A percentile compares a stretch with the other conserved stretches of the same genome.
Evolutionary conservation across 257 asterid genomes (phyloP).

Genomic region (Solanum sitiens): DNA sequence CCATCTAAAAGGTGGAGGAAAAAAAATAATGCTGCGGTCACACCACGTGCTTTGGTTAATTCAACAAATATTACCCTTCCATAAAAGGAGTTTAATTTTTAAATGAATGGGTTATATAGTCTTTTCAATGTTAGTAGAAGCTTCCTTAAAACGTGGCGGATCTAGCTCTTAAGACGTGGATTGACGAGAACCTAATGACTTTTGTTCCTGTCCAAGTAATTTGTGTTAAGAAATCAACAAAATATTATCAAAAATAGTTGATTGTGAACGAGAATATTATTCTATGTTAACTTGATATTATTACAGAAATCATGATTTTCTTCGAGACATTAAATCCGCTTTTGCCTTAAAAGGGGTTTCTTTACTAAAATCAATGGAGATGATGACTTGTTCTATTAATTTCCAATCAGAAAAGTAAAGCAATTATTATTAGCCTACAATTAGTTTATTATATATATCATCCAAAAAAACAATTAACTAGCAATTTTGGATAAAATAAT

Average conservation of each 20-base stretch:
- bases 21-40: background rate
- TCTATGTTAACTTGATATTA: background rate
- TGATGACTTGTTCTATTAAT: background rate
- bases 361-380: background rate
- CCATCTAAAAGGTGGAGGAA: background rate
- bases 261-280: background rate
- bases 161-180: background rate
- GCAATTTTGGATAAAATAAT: background rate
- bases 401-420: background rate
- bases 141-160: background rate
- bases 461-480: background rate
- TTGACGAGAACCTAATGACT: background rate
- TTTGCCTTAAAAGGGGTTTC: background rate
- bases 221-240: background rate
- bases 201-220: rapidly evolving
- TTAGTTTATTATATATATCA: background rate
- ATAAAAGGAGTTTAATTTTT: background rate
- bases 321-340: background rate
- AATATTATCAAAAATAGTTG: background rate
- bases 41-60: background rate
- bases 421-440: background rate
- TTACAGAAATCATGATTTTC: rapidly evolving
- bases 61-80: background rate
- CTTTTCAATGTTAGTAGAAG: background rate
- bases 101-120: background rate